A percentile compares a stretch with the other conserved stretches of the same genome.
phyloP scores from a whole-genome alignment of 306 rosid species.

The Purshia tridentata region DNA sequence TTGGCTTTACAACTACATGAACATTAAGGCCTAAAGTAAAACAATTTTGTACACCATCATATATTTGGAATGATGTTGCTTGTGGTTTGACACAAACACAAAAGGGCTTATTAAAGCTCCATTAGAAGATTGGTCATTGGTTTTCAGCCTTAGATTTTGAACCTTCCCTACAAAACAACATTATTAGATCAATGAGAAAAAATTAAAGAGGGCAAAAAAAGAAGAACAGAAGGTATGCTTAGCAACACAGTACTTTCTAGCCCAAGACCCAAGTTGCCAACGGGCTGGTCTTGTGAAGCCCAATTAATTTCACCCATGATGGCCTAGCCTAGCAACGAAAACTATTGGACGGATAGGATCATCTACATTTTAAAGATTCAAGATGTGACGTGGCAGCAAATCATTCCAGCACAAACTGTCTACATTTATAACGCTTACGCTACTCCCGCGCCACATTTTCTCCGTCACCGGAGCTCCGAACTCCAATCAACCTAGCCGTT shows the following conservation, averaged over 20 bases:
- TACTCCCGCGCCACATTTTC: too few species aligned
- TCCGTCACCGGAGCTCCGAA: constrained; percentile 21
- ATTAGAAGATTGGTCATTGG: background rate
- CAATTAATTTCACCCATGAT: background rate
- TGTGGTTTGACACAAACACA: constrained; percentile 5
- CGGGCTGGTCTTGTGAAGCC: background rate
- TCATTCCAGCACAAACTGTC: background rate
- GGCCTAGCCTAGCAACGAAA: background rate
- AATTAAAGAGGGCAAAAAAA: background rate
- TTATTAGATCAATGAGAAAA: constrained; percentile 5
- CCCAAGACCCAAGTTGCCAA: background rate
- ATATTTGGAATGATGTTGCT: constrained; percentile 7
- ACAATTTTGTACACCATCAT: constrained; percentile 15
- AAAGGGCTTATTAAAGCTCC: background rate
- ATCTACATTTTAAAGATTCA: background rate
- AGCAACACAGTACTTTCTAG: background rate
- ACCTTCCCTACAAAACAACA: constrained; percentile 8
- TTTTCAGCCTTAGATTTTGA: background rate
- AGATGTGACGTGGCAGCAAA: background rate
- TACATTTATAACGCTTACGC: too few species aligned
- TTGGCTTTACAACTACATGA: too few species aligned
- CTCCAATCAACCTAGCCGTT: background rate
- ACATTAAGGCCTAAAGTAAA: constrained; percentile 4
- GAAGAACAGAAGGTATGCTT: background rate
- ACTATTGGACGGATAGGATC: constrained; percentile 6